Conservation (phyloP, 345 rosid genomes). For the Salix udensis region DNA sequence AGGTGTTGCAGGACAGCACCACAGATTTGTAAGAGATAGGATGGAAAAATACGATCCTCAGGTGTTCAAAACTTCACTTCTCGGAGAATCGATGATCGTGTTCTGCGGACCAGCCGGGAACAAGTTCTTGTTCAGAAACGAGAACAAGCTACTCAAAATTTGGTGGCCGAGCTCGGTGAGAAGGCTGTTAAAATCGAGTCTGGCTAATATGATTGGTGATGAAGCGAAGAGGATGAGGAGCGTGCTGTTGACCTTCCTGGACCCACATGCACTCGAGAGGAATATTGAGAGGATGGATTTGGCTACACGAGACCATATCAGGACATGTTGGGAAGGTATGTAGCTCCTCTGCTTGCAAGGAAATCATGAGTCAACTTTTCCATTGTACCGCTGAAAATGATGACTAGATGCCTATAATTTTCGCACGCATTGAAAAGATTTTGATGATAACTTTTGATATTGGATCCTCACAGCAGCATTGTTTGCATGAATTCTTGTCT, state of each 20-base stretch:
- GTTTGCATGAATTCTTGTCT: background rate
- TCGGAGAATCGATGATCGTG: background rate
- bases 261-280: slow-evolving; percentile 15
- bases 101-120: slow-evolving; percentile 6
- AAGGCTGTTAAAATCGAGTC: slow-evolving; percentile 5
- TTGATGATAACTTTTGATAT: too few relatives aligned
- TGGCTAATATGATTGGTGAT: slow-evolving; percentile 20
- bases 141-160: slow-evolving; percentile 7
- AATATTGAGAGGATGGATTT: slow-evolving; percentile 22
- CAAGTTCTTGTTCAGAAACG: slow-evolving; percentile 13
- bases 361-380: background rate
- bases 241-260: slow-evolving; percentile 20
- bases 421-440: background rate
- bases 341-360: too few relatives aligned
- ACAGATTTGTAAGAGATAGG: slow-evolving; percentile 2
- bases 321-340: slow-evolving; percentile 27
- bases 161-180: slow-evolving; percentile 6
- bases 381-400: too few relatives aligned
- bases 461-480: too few relatives aligned
- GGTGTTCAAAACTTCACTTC: slow-evolving; percentile 8
- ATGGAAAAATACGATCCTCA: slow-evolving; percentile 9
- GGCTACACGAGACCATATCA: slow-evolving; percentile 21
- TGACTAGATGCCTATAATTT: background rate
- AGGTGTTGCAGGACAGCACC: background rate
- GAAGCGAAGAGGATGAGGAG: slow-evolving; percentile 22